Evolutionary conservation across 2,329 filamentous ascomycete species (phyloP).

Genomic region (Chrysoporthe austroafricana): DNA sequence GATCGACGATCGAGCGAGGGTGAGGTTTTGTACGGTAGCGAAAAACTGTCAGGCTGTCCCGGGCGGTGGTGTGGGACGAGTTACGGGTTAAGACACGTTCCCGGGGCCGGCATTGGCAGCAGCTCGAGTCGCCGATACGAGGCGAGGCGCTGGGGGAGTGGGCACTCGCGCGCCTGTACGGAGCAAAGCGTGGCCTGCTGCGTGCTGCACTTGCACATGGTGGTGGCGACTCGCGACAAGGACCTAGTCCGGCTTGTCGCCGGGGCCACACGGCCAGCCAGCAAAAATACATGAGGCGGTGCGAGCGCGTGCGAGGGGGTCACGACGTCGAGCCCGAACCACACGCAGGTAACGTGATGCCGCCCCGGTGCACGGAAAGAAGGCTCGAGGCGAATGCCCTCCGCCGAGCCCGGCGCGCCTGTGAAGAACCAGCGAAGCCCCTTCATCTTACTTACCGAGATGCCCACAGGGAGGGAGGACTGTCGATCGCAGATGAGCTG

Average conservation of each 20-base stretch:
- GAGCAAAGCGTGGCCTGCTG: too few relatives aligned
- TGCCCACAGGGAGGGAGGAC: constrained; percentile 1
- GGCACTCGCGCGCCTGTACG: not conserved
- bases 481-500: not conserved
- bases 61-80: not conserved
- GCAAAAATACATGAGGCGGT: not conserved
- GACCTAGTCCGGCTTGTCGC: too few relatives aligned
- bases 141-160: not conserved
- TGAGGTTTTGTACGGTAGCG: not conserved
- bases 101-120: not conserved
- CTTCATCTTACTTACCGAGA: constrained; percentile 16
- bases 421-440: not conserved
- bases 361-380: not conserved
- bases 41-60: not conserved
- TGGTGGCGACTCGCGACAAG: not conserved
- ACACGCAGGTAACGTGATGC: not conserved
- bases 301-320: not conserved
- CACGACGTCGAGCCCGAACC: not conserved
- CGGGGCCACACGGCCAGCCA: too few relatives aligned
- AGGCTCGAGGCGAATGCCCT: not conserved
- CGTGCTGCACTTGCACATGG: not conserved
- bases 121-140: constrained; percentile 15
- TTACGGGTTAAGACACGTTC: not conserved
- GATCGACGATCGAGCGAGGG: not conserved
- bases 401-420: not conserved